Percentiles rank a stretch among this genome's conserved stretches.
Conservation (phyloP, 108 stramenopile genomes). For the Chaetoceros tenuissimus region DNA sequence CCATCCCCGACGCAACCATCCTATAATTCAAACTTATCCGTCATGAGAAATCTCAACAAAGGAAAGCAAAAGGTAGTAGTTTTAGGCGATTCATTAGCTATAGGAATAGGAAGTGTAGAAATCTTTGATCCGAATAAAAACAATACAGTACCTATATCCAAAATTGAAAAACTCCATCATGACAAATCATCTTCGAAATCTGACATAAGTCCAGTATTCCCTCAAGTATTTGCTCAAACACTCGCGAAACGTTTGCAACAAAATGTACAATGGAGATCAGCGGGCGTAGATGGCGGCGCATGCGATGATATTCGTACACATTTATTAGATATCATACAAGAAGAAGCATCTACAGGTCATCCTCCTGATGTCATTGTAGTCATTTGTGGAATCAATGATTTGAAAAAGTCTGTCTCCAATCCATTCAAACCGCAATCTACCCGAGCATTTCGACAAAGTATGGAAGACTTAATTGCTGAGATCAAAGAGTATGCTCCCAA, state of each 20-base stretch:
- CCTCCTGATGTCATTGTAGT: constrained; percentile 45
- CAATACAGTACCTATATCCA: constrained; percentile 22
- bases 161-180: constrained; percentile 23
- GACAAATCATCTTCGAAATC: constrained; percentile 1
- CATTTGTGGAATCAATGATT: constrained; percentile 58
- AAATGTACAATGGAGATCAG: constrained; percentile 49
- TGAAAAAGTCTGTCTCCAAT: constrained; percentile 42
- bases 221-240: constrained; percentile 41
- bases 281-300: constrained; percentile 69
- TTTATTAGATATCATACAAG: constrained; percentile 39
- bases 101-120: constrained; percentile 49
- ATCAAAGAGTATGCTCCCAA: constrained; percentile 34
- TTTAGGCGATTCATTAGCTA: constrained; percentile 56
- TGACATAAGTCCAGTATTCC: constrained; percentile 45
- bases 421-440: constrained; percentile 14
- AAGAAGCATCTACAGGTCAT: constrained; percentile 32
- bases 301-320: constrained; percentile 29
- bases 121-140: constrained; percentile 36
- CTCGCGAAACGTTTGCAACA: constrained; percentile 25
- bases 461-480: constrained; percentile 29
- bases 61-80: constrained; percentile 34
- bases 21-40: not conserved
- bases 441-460: constrained; percentile 26
- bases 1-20: constrained; percentile 8
- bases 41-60: not conserved